Base-by-base conservation (phyloP, 768 basidiomycete genomes). In the Boletus huronensis region DNA sequence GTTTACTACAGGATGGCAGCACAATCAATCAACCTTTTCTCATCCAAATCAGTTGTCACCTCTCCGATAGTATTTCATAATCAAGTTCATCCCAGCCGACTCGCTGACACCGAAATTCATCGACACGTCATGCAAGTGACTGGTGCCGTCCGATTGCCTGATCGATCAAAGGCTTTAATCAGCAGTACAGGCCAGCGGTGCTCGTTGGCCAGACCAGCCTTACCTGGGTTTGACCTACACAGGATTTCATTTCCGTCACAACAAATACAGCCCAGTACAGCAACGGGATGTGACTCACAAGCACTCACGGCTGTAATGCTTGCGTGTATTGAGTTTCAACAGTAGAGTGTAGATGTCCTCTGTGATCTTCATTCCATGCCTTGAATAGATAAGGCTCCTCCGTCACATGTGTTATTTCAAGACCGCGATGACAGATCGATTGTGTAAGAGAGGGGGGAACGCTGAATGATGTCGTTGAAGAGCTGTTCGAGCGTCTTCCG, bases 181-280 rank as follows among this genome's bases (percentile, higher is more conserved):
- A 34, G 26, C 38, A 35, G 21, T 21, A 45, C 43, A 36, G 28
- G 26, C 9, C 16, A 16, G 13, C 26, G 58, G 32, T 19, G 19
- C 35, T 35, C 26, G 19, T 23, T 39, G 19, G 16, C 17, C 14
- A 6, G 21, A n/a, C 13, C 28, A 3, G 42, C 41, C 42, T 9
- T 14, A 9, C 43, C 28, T 14, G 28, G 43, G 3, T 14, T 39
- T 3, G 32, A 25, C 53, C 32, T 14, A 35, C 58, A 66, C 64
- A 57, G 63, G 54, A 50, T 50, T 5, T 6, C 48, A 36, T 43
- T 35, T 17, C 45, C 11, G 6, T 3, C 49, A 60, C 58, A 64
- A 53, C 61, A 53, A 13, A n/a, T 17, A 66, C 59, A 60, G 64
- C 58, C 8, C 6, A 7, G 58, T 64, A 64, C 55, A 64, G 64